Conservation (phyloP, 2,329 filamentous ascomycete species). For the Emydomyces testavorans region DNA sequence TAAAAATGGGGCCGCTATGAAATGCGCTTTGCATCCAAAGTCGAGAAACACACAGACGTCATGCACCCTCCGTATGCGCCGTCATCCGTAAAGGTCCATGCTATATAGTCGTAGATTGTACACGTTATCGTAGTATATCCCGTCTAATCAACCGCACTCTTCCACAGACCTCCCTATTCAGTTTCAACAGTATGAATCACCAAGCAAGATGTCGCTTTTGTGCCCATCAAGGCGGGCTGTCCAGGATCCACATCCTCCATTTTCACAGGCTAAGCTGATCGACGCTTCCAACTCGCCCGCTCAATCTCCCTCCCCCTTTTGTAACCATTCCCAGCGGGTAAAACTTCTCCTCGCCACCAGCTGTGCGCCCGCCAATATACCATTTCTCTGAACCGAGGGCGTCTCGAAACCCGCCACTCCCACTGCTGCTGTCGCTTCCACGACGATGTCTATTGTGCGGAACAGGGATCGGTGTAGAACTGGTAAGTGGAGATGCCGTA, state of each 20-base stretch:
- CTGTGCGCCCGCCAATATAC: conserved; percentile 41
- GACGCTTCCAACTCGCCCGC: conserved; percentile 37
- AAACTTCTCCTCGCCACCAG: conserved; percentile 39
- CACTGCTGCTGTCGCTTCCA: conserved; percentile 39
- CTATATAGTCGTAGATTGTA: neutral
- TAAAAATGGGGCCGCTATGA: neutral
- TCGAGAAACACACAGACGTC: neutral
- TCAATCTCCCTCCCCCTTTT: conserved; percentile 33
- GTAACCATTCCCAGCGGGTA: conserved; percentile 40
- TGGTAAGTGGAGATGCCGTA: conserved; percentile 21
- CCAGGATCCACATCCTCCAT: neutral
- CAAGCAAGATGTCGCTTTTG: no score
- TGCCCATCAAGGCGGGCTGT: no score
- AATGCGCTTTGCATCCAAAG: neutral
- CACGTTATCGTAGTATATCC: neutral
- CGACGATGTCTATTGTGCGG: conserved; percentile 32
- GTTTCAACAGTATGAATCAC: no score
- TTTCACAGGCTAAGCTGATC: conserved; percentile 40
- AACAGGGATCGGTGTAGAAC: conserved; percentile 28
- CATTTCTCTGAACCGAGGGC: conserved; percentile 39
- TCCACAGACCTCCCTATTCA: no score
- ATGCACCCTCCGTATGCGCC: neutral
- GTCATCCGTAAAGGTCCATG: neutral
- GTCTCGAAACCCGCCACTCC: conserved; percentile 39
- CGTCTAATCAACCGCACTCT: neutral